phyloP scores from a whole-genome alignment of 306 rosid species.

The Gastrolobium bilobum region DNA sequence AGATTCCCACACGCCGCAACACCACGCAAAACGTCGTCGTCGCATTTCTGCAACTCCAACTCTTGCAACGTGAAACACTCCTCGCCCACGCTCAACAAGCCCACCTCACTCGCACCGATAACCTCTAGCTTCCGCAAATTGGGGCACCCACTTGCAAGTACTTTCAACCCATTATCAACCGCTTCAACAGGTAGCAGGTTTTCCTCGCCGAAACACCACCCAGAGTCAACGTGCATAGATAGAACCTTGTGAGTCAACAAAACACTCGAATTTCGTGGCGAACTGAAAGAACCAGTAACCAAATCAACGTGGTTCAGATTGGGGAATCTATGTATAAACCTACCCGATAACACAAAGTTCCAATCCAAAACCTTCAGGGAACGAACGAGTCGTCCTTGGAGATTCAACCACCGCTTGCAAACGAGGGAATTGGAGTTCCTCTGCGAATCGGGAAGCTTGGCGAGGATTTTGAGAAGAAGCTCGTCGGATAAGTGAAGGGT shows the following conservation, averaged over 20 bases:
- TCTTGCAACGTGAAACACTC: slow-evolving; percentile 41
- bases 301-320: slow-evolving; percentile 44
- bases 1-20: slow-evolving; percentile 53
- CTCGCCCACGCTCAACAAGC: background rate
- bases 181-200: slow-evolving; percentile 24
- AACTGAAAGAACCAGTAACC: slow-evolving; percentile 26
- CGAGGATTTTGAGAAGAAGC: slow-evolving; percentile 44
- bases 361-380: slow-evolving; percentile 17
- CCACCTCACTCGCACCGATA: slow-evolving; percentile 20
- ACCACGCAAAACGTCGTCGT: slow-evolving; percentile 44
- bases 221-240: slow-evolving; percentile 28
- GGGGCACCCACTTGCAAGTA: slow-evolving; percentile 38
- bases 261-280: slow-evolving; percentile 7
- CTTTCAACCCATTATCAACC: slow-evolving; percentile 7
- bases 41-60: slow-evolving; percentile 39
- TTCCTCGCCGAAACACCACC: slow-evolving; percentile 13
- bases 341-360: slow-evolving; percentile 44
- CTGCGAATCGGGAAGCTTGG: slow-evolving; percentile 40
- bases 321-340: slow-evolving; percentile 40
- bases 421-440: slow-evolving; percentile 40
- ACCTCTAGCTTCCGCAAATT: slow-evolving; percentile 34
- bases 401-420: slow-evolving; percentile 49
- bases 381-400: slow-evolving; percentile 41
- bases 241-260: background rate
- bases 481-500: slow-evolving; percentile 46